Percentiles rank a stretch among this genome's conserved stretches.
phyloP scores from a whole-genome alignment of 2,329 filamentous ascomycete species.

The Escovopsis weberi region DNA sequence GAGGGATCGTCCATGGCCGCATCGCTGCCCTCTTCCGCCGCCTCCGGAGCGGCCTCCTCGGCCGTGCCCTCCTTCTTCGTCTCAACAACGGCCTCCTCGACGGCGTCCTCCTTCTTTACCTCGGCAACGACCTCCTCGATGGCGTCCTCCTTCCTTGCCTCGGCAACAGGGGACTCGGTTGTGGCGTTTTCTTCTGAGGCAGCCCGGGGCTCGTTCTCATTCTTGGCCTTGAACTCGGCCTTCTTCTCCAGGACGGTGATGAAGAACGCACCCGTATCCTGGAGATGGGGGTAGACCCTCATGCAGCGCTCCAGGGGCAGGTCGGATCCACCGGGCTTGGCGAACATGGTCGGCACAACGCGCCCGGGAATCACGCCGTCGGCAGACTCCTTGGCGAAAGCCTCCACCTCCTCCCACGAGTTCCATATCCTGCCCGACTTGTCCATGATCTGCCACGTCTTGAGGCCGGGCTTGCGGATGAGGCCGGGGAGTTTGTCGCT shows the following conservation, averaged over 20 bases:
- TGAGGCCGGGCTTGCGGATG: constrained; percentile 63
- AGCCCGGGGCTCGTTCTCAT: constrained; percentile 43
- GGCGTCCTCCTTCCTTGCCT: constrained; percentile 15
- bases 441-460: constrained; percentile 82
- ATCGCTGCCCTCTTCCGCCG: constrained; percentile 18
- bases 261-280: constrained; percentile 96
- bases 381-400: constrained; percentile 46
- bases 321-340: constrained; percentile 38
- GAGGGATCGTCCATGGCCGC: constrained; percentile 16
- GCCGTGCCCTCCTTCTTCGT: constrained; percentile 7
- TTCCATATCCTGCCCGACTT: constrained; percentile 67
- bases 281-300: constrained; percentile 85
- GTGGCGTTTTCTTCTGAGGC: constrained; percentile 3
- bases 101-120: constrained; percentile 2
- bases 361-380: constrained; percentile 44
- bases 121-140: constrained; percentile 7
- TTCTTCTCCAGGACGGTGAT: constrained; percentile 91
- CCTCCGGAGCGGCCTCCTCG: constrained; percentile 15
- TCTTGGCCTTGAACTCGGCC: constrained; percentile 65
- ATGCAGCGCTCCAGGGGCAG: constrained; percentile 83
- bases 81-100: constrained; percentile 2
- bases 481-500: constrained; percentile 62
- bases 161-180: constrained; percentile 2
- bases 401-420: constrained; percentile 68
- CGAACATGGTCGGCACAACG: constrained; percentile 73